phyloP scores from a whole-genome alignment of 192 early-diverging fungal genomes.

The Lobosporangium transversale region DNA sequence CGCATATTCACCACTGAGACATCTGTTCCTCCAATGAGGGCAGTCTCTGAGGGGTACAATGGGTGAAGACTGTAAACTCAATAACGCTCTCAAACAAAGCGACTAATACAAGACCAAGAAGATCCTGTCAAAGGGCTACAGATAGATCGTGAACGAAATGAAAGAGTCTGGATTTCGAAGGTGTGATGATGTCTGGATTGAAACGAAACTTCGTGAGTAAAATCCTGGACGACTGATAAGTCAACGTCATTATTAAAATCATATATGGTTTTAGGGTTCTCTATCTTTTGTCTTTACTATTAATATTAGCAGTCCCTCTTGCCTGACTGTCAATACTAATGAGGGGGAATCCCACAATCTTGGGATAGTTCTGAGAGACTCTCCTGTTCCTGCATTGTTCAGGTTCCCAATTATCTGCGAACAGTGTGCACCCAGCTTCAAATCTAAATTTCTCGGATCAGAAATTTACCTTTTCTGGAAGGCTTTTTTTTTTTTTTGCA shows the following conservation, averaged over 20 bases:
- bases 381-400: conserved; percentile 91
- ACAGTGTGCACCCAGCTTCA: too few relatives aligned
- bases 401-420: too few relatives aligned
- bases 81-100: conserved; percentile 93
- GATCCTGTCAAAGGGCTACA: conserved; percentile 92
- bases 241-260: neutral
- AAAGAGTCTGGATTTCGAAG: conserved; percentile 93
- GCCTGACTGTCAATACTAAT: conserved; percentile 97
- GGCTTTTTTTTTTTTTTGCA: neutral
- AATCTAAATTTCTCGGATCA: conserved; percentile 25
- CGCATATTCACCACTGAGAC: conserved; percentile 34
- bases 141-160: conserved; percentile 98
- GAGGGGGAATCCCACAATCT: conserved; percentile 98
- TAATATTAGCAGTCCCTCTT: conserved; percentile 84
- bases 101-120: conserved; percentile 99
- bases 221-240: conserved; percentile 76
- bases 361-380: conserved; percentile 97
- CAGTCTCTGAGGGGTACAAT: conserved; percentile 76
- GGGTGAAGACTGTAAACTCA: conserved; percentile 89
- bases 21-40: conserved; percentile 51
- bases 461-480: conserved; percentile 29
- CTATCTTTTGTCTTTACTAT: neutral
- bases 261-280: neutral
- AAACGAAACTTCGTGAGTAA: conserved; percentile 99
- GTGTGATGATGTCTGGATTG: conserved; percentile 96